Evolutionary conservation across 108 stramenopile genomes (phyloP).

Genomic region (Nitzschia inconspicua): DNA sequence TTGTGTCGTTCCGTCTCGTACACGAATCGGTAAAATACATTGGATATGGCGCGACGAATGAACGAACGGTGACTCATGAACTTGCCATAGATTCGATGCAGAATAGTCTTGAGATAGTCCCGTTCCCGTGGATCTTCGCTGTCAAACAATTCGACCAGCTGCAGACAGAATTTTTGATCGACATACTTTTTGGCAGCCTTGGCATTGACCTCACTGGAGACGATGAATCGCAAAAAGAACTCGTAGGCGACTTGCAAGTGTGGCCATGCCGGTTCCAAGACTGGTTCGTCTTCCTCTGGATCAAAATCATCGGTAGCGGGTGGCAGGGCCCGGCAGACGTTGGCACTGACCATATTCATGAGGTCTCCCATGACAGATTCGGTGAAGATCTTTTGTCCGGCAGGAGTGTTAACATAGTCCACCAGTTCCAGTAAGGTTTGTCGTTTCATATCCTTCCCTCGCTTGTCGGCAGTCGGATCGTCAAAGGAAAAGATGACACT

Average conservation of each 20-base stretch:
- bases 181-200: slow-evolving; percentile 99
- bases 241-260: slow-evolving; percentile 99
- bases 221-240: slow-evolving; percentile 98
- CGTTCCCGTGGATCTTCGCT: slow-evolving; percentile 98
- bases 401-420: slow-evolving; percentile 97
- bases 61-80: slow-evolving; percentile 98
- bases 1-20: slow-evolving; percentile 98
- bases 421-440: slow-evolving; percentile 96
- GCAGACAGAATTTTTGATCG: slow-evolving; percentile 92
- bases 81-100: slow-evolving; percentile 99
- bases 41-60: slow-evolving; percentile 95
- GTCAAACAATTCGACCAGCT: slow-evolving; percentile 97
- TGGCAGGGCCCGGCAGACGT: slow-evolving; percentile 96
- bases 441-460: slow-evolving; percentile 94
- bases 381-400: slow-evolving; percentile 98
- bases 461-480: slow-evolving; percentile 80
- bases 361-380: slow-evolving; percentile 91
- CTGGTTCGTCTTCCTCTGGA: slow-evolving; percentile 99
- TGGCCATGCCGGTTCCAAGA: slow-evolving; percentile 97
- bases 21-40: slow-evolving; percentile 96
- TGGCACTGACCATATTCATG: slow-evolving; percentile 90
- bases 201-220: slow-evolving; percentile 93
- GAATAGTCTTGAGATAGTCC: slow-evolving; percentile 98
- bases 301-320: slow-evolving; percentile 98
- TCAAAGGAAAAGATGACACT: slow-evolving; percentile 84